Percentiles rank a stretch among this genome's conserved stretches.
These are phyloP conservation scores for Stephania yunnanensis DNA, from an alignment of 164 flowering plant genomes.

Conservation along the genomic window DNA sequence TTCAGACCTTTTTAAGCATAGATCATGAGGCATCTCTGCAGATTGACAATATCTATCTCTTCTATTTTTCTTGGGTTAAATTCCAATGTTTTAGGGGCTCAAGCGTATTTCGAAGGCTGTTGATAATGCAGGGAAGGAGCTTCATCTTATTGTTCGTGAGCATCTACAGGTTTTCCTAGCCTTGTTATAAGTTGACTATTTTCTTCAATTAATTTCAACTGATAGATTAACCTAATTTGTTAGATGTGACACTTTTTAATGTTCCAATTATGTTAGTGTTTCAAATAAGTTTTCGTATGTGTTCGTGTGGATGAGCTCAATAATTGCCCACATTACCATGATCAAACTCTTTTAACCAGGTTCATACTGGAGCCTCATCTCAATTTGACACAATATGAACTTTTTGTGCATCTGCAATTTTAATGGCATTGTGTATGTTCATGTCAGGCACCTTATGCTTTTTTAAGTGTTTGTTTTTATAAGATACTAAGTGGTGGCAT, in stretches of 20 bases:
- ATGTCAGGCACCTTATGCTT: no score
- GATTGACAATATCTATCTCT: background rate
- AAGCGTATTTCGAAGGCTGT: slow-evolving; percentile 74
- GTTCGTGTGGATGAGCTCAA: background rate
- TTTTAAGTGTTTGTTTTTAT: no score
- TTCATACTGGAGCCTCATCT: no score
- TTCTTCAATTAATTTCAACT: background rate
- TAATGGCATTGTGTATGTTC: no score
- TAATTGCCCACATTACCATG: background rate
- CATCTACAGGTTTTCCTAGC: slow-evolving; percentile 66
- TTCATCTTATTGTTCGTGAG: slow-evolving; percentile 69
- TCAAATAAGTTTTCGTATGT: background rate
- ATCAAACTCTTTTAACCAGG: no score
- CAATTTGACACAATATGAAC: no score
- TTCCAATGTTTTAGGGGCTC: slow-evolving; percentile 45
- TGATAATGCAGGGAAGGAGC: slow-evolving; percentile 80
- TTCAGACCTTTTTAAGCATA: background rate
- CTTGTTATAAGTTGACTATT: slow-evolving; percentile 1
- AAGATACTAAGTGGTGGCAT: no score
- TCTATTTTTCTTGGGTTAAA: background rate
- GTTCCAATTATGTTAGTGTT: background rate
- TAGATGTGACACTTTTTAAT: background rate
- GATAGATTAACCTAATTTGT: background rate
- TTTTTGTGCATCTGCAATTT: no score
- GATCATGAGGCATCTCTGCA: background rate